Conservation (phyloP, 371 early-diverging fungal species). For the Lichtheimia hyalospora region DNA sequence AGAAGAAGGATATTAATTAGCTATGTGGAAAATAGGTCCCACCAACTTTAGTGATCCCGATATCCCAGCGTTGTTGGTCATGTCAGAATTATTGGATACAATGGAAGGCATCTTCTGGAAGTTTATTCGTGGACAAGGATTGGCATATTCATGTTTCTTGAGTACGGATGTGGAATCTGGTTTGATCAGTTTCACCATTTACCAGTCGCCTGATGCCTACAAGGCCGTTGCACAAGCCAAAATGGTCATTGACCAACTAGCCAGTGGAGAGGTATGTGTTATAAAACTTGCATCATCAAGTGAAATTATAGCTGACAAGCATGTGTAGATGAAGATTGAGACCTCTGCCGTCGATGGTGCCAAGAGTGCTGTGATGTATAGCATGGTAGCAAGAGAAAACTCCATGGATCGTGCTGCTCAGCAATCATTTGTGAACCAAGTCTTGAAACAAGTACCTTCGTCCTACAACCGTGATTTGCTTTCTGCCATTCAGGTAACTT, state of each 20-base stretch:
- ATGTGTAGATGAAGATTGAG: conserved; percentile 50
- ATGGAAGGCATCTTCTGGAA: conserved; percentile 73
- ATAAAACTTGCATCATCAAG: neutral
- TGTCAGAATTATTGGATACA: conserved; percentile 60
- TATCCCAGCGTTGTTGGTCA: conserved; percentile 58
- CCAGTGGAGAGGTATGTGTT: conserved; percentile 36
- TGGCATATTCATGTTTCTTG: conserved; percentile 62
- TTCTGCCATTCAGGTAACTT: conserved; percentile 39
- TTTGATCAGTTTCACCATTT: conserved; percentile 56
- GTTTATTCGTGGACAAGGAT: conserved; percentile 66
- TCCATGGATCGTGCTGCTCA: conserved; percentile 59
- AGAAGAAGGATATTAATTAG: no score
- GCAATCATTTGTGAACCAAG: conserved; percentile 61
- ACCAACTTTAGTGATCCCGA: conserved; percentile 56
- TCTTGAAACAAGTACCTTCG: conserved; percentile 56
- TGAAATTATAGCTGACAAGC: neutral
- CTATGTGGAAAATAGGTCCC: conserved; percentile 34
- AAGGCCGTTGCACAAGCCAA: conserved; percentile 63
- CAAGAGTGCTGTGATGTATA: conserved; percentile 65
- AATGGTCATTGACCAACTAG: conserved; percentile 53
- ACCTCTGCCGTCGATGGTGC: conserved; percentile 61
- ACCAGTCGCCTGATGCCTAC: conserved; percentile 59
- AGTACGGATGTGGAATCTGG: conserved; percentile 52
- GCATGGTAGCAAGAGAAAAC: conserved; percentile 58
- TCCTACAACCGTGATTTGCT: conserved; percentile 54